Base-by-base conservation (phyloP, 495 filamentous ascomycete genomes). In the Talaromyces liani region DNA sequence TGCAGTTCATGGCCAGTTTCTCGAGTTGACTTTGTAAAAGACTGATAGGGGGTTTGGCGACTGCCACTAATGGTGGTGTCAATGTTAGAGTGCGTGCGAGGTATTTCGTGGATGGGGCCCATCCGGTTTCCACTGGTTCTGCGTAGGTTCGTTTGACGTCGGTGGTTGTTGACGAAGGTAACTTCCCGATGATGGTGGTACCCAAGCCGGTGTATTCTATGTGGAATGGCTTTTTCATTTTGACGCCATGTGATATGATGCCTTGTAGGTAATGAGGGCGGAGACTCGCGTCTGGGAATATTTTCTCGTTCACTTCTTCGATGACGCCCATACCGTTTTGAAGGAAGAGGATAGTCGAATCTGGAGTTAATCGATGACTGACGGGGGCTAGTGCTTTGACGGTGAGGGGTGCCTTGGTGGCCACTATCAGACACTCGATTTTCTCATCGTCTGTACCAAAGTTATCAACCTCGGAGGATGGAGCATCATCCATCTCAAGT, bases 281-380 rank as follows among this genome's bases (percentile, higher is more conserved):
- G 0, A 67, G 73, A 4, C 67, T 64, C 2, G 83, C 79, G 67
- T 91, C 79, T 0, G 84, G 80, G 68, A 96, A 98, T 12, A 93
- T 67, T 2, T 75, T 62, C 9, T 80, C 66, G 65, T 90, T 90
- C 20, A 97, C 74, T 39, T 82, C 79, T n/a, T 97, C 91, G 29
- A 92, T 74, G 3, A 88, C 72, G 2, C 93, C 93, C 77, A 98
- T 84, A 4, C 91, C 92, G 56, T 93, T 90, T 60, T 95, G 89
- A 4, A 96, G 68, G 24, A 98, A 84, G 45, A 89, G 80, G 33
- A 98, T 82, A 0, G 92, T 93, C 3, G 91, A 91, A 14, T 84
- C 76, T 4, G 79, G 75, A 34, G 84, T 84, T n/a, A 98, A 76
- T 8, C 91, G 83, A 65, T 90, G 80, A 6, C 72, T 72, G 49